Evolutionary conservation across 2,329 filamentous ascomycete species (phyloP), one percentile per base, ranked within the genome.

Genomic region (Colletotrichum caudatum): DNA sequence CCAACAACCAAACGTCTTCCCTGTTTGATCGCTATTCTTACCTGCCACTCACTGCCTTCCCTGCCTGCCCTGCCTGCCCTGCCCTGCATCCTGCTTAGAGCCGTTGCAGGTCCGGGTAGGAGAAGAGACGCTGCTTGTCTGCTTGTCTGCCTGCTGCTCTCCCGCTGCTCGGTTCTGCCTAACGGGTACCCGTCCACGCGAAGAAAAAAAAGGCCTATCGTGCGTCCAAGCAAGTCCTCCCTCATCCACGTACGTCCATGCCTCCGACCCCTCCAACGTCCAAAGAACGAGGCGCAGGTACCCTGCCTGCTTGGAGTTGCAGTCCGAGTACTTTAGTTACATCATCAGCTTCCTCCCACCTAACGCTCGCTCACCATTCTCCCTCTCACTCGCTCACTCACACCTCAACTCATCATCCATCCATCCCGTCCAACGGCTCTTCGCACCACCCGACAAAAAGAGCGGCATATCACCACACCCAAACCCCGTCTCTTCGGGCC

Each of bases 261-360:
- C 41, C 61, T 63, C 61, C 41, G n/a, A 64, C 63, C 68, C 68
- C 64, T 62, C 64, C 58, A 64, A 58, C 69, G 63, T 66, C 67
- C 67, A 37, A 46, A 39, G 41, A 56, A 48, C 63, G 48, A 57
- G 39, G 63, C 63, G 18, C 63, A 68, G 58, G 69, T 71, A 72
- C 69, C 69, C 60, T 64, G 48, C 37, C 54, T 50, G 51, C 65
- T n/a, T 41, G 29, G 5, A 48, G 59, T 41, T 61, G 65, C 23
- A 72, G 69, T 69, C 65, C 60, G 65, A 72, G 69, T 72, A 69
- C 69, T 44, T 72, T 56, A 51, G 57, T 67, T 72, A 72, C 69
- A 72, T 72, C 69, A 72, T 72, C 69, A 60, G 53, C 69, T 64
- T 29, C 59, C 46, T 23, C 59, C 58, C 51, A 53, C 59, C 58